phyloP scores from a whole-genome alignment of 1,284 basidiomycete species.

The Puccinia hordei region DNA sequence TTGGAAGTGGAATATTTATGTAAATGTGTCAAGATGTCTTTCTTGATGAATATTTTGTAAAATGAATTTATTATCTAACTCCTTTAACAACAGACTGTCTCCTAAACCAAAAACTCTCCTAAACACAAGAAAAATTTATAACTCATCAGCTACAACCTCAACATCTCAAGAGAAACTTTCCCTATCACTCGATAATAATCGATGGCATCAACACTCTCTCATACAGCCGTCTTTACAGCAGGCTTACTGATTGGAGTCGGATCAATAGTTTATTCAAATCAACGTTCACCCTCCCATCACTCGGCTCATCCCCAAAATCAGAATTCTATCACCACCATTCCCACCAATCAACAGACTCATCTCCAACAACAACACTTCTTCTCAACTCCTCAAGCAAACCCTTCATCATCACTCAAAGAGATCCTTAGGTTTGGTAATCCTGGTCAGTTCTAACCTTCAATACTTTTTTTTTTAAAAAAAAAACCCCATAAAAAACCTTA shows the following conservation, averaged over 20 bases:
- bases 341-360: conserved; percentile 15
- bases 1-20: too few relatives aligned
- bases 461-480: not conserved
- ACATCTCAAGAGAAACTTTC: too few relatives aligned
- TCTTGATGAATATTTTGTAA: too few relatives aligned
- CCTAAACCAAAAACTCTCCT: too few relatives aligned
- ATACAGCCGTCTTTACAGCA: conserved; percentile 44
- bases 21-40: too few relatives aligned
- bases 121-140: too few relatives aligned
- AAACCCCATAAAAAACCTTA: not conserved
- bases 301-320: not conserved
- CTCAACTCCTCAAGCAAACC: conserved; percentile 11
- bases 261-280: conserved; percentile 38
- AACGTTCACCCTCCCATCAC: conserved; percentile 33
- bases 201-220: conserved; percentile 48
- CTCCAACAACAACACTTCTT: conserved; percentile 38
- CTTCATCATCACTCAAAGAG: conserved; percentile 17
- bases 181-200: too few relatives aligned
- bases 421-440: conserved; percentile 48
- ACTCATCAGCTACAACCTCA: too few relatives aligned
- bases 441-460: conserved; percentile 9
- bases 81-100: too few relatives aligned
- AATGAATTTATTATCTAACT: too few relatives aligned
- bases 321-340: conserved; percentile 1
- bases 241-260: conserved; percentile 43